A percentile compares a stretch with the other conserved stretches of the same genome.
phyloP scores from a whole-genome alignment of 1,139 yeast genomes.

The Meyerozyma carpophila region DNA sequence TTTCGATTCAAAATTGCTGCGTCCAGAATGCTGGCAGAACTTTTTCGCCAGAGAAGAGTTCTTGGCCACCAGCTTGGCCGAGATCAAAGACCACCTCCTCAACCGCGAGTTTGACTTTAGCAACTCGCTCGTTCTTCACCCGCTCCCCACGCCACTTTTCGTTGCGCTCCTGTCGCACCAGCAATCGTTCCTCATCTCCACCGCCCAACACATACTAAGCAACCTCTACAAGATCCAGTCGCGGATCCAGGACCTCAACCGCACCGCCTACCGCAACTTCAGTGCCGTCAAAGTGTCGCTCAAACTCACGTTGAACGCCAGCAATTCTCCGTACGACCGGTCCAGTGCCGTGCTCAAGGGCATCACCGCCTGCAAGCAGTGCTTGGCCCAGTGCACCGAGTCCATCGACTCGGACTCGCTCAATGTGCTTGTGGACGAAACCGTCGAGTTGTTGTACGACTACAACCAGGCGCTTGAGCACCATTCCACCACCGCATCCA shows the following conservation, averaged over 20 bases:
- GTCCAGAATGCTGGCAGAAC: not conserved
- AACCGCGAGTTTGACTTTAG: conserved; percentile 1
- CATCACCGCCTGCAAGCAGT: not conserved
- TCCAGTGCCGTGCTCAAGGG: not conserved
- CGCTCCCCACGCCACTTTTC: not conserved
- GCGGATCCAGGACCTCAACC: not conserved
- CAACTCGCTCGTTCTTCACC: not conserved
- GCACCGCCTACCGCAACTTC: not conserved
- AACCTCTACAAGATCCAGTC: not conserved
- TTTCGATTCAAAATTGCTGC: not conserved
- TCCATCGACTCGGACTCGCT: not conserved
- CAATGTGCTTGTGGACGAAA: conserved; percentile 7
- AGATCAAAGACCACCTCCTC: not conserved
- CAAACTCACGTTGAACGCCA: not conserved
- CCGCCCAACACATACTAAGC: not conserved
- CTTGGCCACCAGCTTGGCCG: not conserved
- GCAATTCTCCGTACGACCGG: not conserved
- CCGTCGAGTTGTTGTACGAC: conserved; percentile 13
- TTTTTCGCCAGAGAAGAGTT: not conserved
- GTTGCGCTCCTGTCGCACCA: not conserved
- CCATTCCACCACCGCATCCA: not conserved
- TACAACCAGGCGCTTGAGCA: conserved; percentile 11
- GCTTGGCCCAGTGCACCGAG: not conserved
- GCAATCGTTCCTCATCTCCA: not conserved
- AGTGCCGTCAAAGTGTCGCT: not conserved